Evolutionary conservation across 352 stramenopile genomes (phyloP).

Genomic region (Phytophthora cryptogea): DNA sequence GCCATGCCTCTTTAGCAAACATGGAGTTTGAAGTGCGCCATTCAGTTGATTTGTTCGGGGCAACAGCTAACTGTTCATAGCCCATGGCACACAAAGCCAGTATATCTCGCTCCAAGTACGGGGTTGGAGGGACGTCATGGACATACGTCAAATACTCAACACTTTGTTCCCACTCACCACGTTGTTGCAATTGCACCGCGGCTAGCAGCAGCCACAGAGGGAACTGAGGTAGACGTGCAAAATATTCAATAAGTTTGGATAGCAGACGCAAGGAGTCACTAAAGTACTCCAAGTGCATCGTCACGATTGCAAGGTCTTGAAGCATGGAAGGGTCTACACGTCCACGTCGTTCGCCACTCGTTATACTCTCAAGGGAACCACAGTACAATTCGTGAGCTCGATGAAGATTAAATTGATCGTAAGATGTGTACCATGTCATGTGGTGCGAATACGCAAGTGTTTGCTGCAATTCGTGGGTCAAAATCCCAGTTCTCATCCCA

Average conservation of each 20-base stretch:
- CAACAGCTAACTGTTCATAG: slow-evolving; percentile 35
- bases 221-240: slow-evolving; percentile 49
- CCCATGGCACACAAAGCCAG: slow-evolving; percentile 62
- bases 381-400: slow-evolving; percentile 58
- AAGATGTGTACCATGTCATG: slow-evolving; percentile 66
- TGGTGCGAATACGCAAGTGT: slow-evolving; percentile 68
- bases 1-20: slow-evolving; percentile 58
- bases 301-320: slow-evolving; percentile 63
- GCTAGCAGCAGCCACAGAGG: slow-evolving; percentile 63
- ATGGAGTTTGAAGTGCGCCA: slow-evolving; percentile 1
- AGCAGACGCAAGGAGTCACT: slow-evolving; percentile 54
- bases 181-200: slow-evolving; percentile 60
- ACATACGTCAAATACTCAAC: slow-evolving; percentile 65
- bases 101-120: slow-evolving; percentile 66
- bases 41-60: background rate
- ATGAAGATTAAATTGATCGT: slow-evolving; percentile 53
- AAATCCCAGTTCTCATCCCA: slow-evolving; percentile 15
- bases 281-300: slow-evolving; percentile 66
- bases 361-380: slow-evolving; percentile 22
- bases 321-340: slow-evolving; percentile 49
- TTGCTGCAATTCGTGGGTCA: slow-evolving; percentile 14
- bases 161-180: slow-evolving; percentile 59
- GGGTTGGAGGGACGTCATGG: slow-evolving; percentile 47
- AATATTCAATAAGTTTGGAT: slow-evolving; percentile 64
- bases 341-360: background rate